Evolutionary conservation across 495 filamentous ascomycete species (phyloP).

Genomic region (Neurospora sp.): DNA sequence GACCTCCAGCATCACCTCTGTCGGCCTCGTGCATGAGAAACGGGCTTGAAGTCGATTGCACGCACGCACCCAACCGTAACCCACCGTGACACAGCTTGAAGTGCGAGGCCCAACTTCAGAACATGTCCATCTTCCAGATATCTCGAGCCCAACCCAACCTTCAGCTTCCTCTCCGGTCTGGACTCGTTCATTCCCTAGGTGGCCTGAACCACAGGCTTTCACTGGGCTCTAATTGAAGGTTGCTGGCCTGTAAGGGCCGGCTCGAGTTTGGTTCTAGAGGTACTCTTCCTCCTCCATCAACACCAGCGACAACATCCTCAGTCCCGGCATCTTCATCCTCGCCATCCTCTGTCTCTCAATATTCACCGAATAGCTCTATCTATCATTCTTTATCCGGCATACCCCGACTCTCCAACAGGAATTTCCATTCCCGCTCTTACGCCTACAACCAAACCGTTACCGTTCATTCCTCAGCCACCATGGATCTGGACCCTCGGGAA

Average conservation of each 20-base stretch:
- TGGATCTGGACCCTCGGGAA: neutral
- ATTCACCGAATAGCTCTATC: neutral
- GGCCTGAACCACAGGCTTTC: neutral
- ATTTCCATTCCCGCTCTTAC: neutral
- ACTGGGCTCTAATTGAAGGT: neutral
- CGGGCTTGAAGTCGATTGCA: neutral
- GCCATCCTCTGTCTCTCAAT: neutral
- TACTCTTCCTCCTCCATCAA: neutral
- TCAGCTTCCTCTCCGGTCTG: neutral
- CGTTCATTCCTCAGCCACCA: neutral
- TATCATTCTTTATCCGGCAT: neutral
- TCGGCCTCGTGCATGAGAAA: neutral
- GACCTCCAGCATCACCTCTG: neutral
- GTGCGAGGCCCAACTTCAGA: neutral
- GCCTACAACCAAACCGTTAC: neutral
- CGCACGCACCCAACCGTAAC: too few species aligned
- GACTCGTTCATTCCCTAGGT: neutral
- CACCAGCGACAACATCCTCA: neutral
- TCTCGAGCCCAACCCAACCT: neutral
- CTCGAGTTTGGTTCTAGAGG: neutral
- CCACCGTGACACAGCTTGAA: neutral
- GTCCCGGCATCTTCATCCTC: neutral
- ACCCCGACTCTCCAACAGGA: neutral
- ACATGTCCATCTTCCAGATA: neutral
- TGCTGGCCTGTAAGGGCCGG: neutral